Conservation (phyloP, 352 stramenopile genomes). For the Pythium plurisporium region DNA sequence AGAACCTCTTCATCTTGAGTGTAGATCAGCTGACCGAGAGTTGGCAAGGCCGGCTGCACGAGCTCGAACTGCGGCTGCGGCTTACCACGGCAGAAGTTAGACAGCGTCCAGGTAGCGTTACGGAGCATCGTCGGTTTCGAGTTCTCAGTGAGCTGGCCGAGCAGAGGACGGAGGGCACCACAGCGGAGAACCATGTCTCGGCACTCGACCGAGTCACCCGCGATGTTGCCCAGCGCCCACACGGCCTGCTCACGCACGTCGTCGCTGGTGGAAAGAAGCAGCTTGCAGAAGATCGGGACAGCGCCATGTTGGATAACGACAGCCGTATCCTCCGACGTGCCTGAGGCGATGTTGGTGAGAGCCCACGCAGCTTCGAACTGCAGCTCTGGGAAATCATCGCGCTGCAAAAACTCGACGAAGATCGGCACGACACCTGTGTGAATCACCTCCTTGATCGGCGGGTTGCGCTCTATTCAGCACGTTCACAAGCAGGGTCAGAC, state of each 20-base stretch:
- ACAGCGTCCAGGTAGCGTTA: conserved; percentile 99
- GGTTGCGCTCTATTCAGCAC: conserved; percentile 90
- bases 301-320: conserved; percentile 97
- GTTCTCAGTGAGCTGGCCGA: conserved; percentile 94
- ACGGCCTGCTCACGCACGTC: conserved; percentile 96
- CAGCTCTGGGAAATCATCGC: conserved; percentile 88
- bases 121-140: conserved; percentile 97
- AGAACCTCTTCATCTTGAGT: conserved; percentile 98
- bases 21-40: conserved; percentile 96
- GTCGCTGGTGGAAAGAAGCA: conserved; percentile 95
- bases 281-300: conserved; percentile 96
- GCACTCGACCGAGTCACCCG: conserved; percentile 96
- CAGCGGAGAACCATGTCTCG: conserved; percentile 94
- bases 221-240: conserved; percentile 99
- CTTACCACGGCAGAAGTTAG: conserved; percentile 97
- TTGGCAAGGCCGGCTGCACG: conserved; percentile 93
- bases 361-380: conserved; percentile 99
- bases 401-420: conserved; percentile 97
- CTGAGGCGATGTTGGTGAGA: conserved; percentile 99
- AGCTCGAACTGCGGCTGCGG: conserved; percentile 67
- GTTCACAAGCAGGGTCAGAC: too few species aligned
- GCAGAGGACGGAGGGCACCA: conserved; percentile 92
- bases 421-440: conserved; percentile 96
- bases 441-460: conserved; percentile 99
- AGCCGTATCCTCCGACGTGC: conserved; percentile 96